A percentile compares a stretch with the other conserved stretches of the same genome.
Conservation (phyloP, 208 protist species). For the Acanthamoeba castellanii region DNA sequence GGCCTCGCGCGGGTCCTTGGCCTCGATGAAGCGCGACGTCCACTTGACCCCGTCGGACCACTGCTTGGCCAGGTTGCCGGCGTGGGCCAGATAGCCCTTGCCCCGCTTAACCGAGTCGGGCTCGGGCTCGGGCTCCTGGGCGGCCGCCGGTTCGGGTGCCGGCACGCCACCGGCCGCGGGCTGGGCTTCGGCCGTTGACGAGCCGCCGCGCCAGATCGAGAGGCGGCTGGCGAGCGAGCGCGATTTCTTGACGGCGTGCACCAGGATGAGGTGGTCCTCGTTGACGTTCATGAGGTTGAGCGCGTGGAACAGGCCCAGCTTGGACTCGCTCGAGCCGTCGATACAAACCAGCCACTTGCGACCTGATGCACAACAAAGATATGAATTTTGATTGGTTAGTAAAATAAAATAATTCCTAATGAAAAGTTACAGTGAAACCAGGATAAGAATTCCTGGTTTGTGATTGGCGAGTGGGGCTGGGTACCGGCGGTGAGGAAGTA, state of each 20-base stretch:
- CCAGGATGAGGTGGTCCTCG: neutral
- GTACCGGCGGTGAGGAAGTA: slow-evolving; percentile 23
- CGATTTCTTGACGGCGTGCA: slow-evolving; percentile 15
- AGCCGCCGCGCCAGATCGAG: neutral
- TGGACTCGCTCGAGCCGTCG: slow-evolving; percentile 18
- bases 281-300: neutral
- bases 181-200: neutral
- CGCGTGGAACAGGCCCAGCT: slow-evolving; percentile 6
- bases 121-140: neutral
- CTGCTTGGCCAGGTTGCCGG: slow-evolving; percentile 18
- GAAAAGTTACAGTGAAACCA: neutral
- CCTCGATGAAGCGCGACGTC: neutral
- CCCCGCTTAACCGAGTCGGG: slow-evolving; percentile 2
- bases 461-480: neutral
- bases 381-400: no score
- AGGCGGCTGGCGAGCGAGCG: neutral
- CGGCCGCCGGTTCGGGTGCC: neutral
- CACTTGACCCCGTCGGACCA: slow-evolving; percentile 35
- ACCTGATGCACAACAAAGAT: neutral
- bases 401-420: no score
- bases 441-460: neutral
- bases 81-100: slow-evolving; percentile 41
- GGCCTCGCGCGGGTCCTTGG: slow-evolving; percentile 30
- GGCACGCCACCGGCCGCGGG: no score
- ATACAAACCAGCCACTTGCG: slow-evolving; percentile 23